phyloP scores from a whole-genome alignment of 441 rosid genomes.

The Mallotus repandus region DNA sequence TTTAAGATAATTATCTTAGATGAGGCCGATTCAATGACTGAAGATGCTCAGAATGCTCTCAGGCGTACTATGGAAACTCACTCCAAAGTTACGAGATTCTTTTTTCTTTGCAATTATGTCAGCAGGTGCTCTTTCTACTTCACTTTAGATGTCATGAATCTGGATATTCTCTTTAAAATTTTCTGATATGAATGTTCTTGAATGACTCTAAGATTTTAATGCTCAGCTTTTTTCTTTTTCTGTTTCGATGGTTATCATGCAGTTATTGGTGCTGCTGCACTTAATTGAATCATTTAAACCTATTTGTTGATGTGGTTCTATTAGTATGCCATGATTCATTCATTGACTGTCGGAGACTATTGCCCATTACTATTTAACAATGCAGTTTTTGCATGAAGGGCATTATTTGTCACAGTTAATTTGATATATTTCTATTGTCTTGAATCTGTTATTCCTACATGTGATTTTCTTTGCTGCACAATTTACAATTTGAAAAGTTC shows the following conservation, averaged over 20 bases:
- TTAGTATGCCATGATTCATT: background rate
- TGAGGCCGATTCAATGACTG: conserved; percentile 99
- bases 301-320: background rate
- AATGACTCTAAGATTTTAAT: background rate
- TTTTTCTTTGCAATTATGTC: conserved; percentile 87
- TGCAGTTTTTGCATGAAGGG: background rate
- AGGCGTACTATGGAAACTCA: conserved; percentile 96
- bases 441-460: background rate
- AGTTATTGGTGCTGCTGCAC: background rate
- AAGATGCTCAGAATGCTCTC: conserved; percentile 98
- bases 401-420: background rate
- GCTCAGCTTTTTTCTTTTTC: background rate
- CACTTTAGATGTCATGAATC: background rate
- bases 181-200: background rate
- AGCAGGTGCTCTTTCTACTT: conserved; percentile 64
- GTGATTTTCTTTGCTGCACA: background rate
- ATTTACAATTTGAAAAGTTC: background rate
- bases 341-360: background rate
- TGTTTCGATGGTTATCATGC: background rate
- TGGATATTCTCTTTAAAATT: background rate
- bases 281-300: background rate
- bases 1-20: conserved; percentile 90
- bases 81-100: conserved; percentile 94
- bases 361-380: background rate
- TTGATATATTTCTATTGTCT: background rate